Evolutionary conservation across 352 stramenopile genomes (phyloP), one percentile per base, ranked within the genome.

Genomic region (Phytophthora capsici): DNA sequence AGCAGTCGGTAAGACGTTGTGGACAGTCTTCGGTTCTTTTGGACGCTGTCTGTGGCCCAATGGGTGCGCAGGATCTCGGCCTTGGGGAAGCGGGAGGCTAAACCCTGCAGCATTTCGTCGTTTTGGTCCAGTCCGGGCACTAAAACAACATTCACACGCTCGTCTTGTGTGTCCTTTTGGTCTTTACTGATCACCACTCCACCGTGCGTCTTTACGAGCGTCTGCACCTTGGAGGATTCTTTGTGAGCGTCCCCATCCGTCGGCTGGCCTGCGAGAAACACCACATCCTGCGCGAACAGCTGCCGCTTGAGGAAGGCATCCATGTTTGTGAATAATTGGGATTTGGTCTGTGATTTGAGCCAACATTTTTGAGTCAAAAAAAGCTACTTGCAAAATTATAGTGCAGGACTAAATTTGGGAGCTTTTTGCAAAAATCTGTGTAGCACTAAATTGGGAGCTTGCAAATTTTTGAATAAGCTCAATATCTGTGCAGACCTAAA

Each of bases 281-380:
- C 71, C 32, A 71, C 56, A 32, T 85, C 71, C 49, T 47, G 38
- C 30, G 48, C 57, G 49, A 88, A 88, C 44, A 90, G 71, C 50
- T 55, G 69, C 10, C 68, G 81, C 54, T 75, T 65, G 2, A 90
- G 43, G 59, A 89, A 91, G 9, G 79, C 81, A 57, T 91, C 81
- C 83, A 91, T 91, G n/a, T n/a, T n/a, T n/a, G n/a, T n/a, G n/a
- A 9, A n/a, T n/a, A n/a, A n/a, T n/a, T n/a, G n/a, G n/a, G n/a
- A n/a, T n/a, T n/a, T n/a, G n/a, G n/a, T n/a, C 6, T 28, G 25
- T 8, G 26, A 30, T 8, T 30, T 30, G 26, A n/a, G n/a, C n/a
- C n/a, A n/a, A n/a, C n/a, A n/a, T n/a, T n/a, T n/a, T n/a, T n/a
- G n/a, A n/a, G n/a, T n/a, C n/a, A n/a, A n/a, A n/a, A n/a, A n/a